Evolutionary conservation across 2,329 filamentous ascomycete species (phyloP), one percentile per base, ranked within the genome.

Genomic region (Fusarium annulatum): DNA sequence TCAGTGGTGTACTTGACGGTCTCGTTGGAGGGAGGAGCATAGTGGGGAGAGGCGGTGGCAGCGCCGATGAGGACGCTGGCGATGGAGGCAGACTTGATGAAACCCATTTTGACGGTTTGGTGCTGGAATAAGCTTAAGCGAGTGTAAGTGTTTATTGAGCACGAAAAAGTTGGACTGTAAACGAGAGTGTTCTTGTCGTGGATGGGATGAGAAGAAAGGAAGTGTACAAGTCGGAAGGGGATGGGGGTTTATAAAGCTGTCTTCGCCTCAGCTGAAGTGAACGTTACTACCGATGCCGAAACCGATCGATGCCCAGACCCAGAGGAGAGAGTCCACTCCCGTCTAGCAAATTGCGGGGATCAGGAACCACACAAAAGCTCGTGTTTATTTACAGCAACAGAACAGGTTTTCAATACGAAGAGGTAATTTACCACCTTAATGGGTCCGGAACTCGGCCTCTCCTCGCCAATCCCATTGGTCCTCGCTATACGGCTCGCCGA

Each of bases 1-100:
- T 91, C 87, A 74, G 90, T 92, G 83, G 85, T 86, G 83, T 88
- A 89, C 80, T 82, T 83, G 76, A 84, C 82, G 78, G 70, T 75
- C 39, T 58, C 64, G 75, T 74, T 75, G 69, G 67, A 64, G 36
- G 64, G 64, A 14, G 65, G 67, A 52, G 59, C 64, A 30, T 75
- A 61, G 69, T 71, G 15, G n/a, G 73, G 73, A 16, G 69, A 62
- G 43, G 73, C 73, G 41, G 55, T 51, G 55, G 72, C 73, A 53
- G 61, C 72, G 45, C 70, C 73, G 19, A 75, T 39, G 39, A 71
- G 51, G 56, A 67, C 67, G 41, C 66, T 63, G 48, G 67, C 73
- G 43, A 75, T 34, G 55, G 73, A 61, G 36, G 73, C 66, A 33
- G 69, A 66, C 68, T 74, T 60, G 52, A 73, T 65, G 70, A 72